A percentile compares a stretch with the other conserved stretches of the same genome.
phyloP scores from a whole-genome alignment of 768 basidiomycete genomes.

The Glaciozyma martinii region DNA sequence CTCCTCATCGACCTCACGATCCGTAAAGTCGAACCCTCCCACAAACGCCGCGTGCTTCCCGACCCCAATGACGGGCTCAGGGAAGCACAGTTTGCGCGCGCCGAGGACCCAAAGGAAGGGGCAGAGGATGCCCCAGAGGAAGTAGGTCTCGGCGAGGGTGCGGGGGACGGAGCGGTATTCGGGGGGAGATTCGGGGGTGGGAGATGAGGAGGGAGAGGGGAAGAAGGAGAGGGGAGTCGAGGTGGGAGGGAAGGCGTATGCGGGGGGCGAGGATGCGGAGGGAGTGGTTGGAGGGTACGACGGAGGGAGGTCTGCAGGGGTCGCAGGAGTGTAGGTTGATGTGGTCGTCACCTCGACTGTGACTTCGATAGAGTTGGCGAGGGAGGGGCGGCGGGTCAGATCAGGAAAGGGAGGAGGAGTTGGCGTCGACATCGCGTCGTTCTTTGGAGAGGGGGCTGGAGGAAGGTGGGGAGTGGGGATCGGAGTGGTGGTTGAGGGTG shows the following conservation, averaged over 20 bases:
- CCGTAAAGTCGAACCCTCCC: background rate
- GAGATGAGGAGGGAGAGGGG: background rate
- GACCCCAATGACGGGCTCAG: background rate
- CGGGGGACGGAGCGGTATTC: slow-evolving; percentile 7
- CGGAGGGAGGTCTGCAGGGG: background rate
- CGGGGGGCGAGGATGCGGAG: background rate
- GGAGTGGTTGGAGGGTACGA: background rate
- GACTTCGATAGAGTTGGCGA: background rate
- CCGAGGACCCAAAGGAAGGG: slow-evolving; percentile 13
- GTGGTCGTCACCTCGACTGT: background rate
- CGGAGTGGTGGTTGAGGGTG: no score
- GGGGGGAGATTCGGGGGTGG: background rate
- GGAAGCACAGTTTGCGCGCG: background rate
- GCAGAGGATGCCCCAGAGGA: slow-evolving; percentile 18
- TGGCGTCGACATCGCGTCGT: background rate
- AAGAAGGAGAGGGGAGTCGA: background rate
- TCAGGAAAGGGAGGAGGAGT: background rate
- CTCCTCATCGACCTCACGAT: background rate
- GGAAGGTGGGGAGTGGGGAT: no score
- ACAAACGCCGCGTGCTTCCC: background rate
- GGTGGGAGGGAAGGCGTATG: background rate
- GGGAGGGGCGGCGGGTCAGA: background rate
- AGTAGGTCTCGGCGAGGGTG: slow-evolving; percentile 12
- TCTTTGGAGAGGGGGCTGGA: no score
- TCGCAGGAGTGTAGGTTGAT: background rate